Evolutionary conservation across 78 protist genomes (phyloP), one percentile per base, ranked within the genome.

Genomic region (Dictyostelium firmibasis): DNA sequence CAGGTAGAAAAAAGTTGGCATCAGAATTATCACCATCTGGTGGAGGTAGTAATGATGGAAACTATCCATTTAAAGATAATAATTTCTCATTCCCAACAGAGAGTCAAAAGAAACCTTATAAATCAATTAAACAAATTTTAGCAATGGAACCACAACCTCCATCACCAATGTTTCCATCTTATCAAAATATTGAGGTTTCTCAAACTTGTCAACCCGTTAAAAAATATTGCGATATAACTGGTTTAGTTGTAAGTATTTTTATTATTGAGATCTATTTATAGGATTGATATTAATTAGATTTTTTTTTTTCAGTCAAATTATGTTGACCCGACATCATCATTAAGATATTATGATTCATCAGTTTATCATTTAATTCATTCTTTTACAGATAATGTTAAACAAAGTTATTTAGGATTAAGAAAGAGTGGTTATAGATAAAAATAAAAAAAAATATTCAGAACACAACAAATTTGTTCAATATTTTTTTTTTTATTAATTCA

Each of bases 181-280:
- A 78, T 77, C 57, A 50, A 86, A 86, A 86, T 77, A 86, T 86
- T 77, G 83, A 86, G 62, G 92, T 38, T 20, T 82, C 86, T 44
- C 75, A 50, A 82, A 82, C 86, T 10, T 35, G 62, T 18, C 44
- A 44, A 82, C 86, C 86, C 1, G 23, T 57, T 57, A 82, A 33
- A 82, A 82, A 82, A 35, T 82, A 82, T 82, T 82, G 86, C 35
- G 86, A 82, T 82, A 60, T 86, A 14, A 86, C 92, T 20, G 92
- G 92, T 35, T 77, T 27, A 13, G 11, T 43, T n/a, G 85, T 43
- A 81, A 33, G 85, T 50, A 7, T 0, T 35, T 74, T 57, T 6
- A 20, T 20, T 14, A 14, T 14, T 57, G n/a, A n/a, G n/a, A n/a
- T n/a, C n/a, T n/a, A n/a, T 57, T 4, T 53, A 53, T 3, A 67